phyloP scores from a whole-genome alignment of 192 early-diverging fungal species.

The Pilobolus umbonatus region DNA sequence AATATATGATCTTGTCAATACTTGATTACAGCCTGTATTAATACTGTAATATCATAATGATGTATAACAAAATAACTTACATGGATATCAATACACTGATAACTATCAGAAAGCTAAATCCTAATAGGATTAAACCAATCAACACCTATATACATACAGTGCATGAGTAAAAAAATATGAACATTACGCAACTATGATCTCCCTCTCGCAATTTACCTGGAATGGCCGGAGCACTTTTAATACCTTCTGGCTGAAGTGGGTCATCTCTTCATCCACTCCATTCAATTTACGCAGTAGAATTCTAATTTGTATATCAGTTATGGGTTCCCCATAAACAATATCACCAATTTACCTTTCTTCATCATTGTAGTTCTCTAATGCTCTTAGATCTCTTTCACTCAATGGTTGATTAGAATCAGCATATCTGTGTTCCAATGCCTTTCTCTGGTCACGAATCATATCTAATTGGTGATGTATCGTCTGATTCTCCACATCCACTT shows the following conservation, averaged over 20 bases:
- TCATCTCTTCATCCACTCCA: conserved; percentile 24
- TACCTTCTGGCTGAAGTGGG: conserved; percentile 6
- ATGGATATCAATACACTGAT: conserved; percentile 28
- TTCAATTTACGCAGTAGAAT: conserved; percentile 23
- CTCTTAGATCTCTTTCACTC: conserved; percentile 10
- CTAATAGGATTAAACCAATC: conserved; percentile 23
- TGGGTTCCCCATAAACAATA: background rate
- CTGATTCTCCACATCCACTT: conserved; percentile 25
- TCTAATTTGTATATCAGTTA: conserved; percentile 1
- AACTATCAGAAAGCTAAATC: conserved; percentile 19
- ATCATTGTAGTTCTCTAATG: conserved; percentile 22
- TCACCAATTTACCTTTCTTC: conserved; percentile 12
- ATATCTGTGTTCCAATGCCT: conserved; percentile 18
- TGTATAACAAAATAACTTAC: conserved; percentile 18
- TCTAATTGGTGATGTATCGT: conserved; percentile 15
- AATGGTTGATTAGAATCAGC: background rate
- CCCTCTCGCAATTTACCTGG: conserved; percentile 13
- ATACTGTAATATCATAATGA: background rate
- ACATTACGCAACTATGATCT: background rate
- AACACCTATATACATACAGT: conserved; percentile 8
- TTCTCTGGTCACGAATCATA: conserved; percentile 21
- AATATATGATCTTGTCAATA: conserved; percentile 42
- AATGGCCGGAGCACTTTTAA: conserved; percentile 20
- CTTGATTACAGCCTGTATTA: conserved; percentile 17
- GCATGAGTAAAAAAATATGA: background rate